Evolutionary conservation across 495 filamentous ascomycete genomes (phyloP).

Genomic region (Penicillium crystallinum): DNA sequence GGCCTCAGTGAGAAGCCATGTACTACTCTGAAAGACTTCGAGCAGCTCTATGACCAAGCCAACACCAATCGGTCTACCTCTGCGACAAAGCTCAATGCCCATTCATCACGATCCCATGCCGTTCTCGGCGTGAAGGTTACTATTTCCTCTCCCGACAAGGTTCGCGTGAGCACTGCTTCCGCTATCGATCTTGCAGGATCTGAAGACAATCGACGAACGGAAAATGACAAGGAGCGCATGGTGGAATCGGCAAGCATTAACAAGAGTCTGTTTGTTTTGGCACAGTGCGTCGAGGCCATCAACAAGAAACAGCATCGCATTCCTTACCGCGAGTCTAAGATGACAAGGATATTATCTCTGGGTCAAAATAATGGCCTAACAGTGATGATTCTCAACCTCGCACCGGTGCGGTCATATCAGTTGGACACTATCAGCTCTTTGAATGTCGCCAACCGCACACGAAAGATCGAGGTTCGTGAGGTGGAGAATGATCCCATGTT

Average conservation of each 20-base stretch:
- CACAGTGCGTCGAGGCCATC: slow-evolving; percentile 95
- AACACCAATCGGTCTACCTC: slow-evolving; percentile 90
- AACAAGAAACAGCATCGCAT: slow-evolving; percentile 72
- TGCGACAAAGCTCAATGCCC: slow-evolving; percentile 92
- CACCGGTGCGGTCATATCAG: slow-evolving; percentile 80
- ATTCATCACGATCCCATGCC: slow-evolving; percentile 89
- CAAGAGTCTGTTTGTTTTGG: slow-evolving; percentile 91
- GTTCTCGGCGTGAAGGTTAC: slow-evolving; percentile 86
- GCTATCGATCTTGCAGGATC: slow-evolving; percentile 96
- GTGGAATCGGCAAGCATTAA: slow-evolving; percentile 98
- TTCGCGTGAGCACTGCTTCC: slow-evolving; percentile 74
- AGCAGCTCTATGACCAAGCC: slow-evolving; percentile 84
- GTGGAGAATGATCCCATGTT: slow-evolving; percentile 89
- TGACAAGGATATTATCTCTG: slow-evolving; percentile 89
- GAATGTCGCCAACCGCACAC: slow-evolving; percentile 92
- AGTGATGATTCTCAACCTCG: slow-evolving; percentile 94
- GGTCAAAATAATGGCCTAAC: slow-evolving; percentile 96
- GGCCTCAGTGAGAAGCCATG: slow-evolving; percentile 85
- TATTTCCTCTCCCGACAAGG: slow-evolving; percentile 64
- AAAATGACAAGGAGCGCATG: slow-evolving; percentile 89
- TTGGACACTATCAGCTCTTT: slow-evolving; percentile 89
- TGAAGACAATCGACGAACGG: slow-evolving; percentile 91
- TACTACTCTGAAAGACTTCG: slow-evolving; percentile 85
- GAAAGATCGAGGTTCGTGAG: slow-evolving; percentile 92
- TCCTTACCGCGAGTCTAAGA: slow-evolving; percentile 92